Base-by-base conservation (phyloP, 2,329 filamentous ascomycete genomes). In the Trichoderma atrobrunneum region DNA sequence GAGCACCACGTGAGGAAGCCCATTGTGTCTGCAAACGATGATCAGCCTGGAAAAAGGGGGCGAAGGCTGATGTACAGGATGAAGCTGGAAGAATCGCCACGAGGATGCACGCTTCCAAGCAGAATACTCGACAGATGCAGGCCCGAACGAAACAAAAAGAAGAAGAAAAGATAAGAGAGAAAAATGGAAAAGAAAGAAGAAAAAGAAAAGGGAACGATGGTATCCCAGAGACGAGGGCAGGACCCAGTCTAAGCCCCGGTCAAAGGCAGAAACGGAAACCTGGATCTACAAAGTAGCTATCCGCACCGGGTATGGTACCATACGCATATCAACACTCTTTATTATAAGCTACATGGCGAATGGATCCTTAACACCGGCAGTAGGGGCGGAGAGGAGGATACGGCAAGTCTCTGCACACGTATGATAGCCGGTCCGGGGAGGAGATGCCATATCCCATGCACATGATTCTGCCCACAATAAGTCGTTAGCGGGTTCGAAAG, bases 1-100 rank as follows among this genome's bases (percentile, higher is more conserved):
- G 86, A 83, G 73, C 83, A 85, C 88, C 88, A 90, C 48, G 77
- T 77, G 76, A 89, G 86, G 74, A 89, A 76, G 73, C 85, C 84
- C 88, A 89, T 89, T 73, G 51, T 75, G 30, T 59, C 24, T 48
- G 7, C 21, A 21, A 16, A 36, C 56, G 67, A 7, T 4, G 21
- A 21, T 34, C 3, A 56, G 11, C 8, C 36, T 12, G 18, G 3
- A 1, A 32, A 69, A 21, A 24, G 14, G 30, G 21, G 54, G n/a
- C 1, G 3, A 57, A 24, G 26, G 16, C 21, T 2, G 12, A 57
- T 66, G 2, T 48, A 5, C 16, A 5, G 18, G 36, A 21, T 28
- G 54, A 60, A 68, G 18, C 16, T 3, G 11, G 18, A 10, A 30
- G 11, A 18, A 43, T 11, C 5, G 21, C 18, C 64, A 30, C 32